Evolutionary conservation across 2,329 filamentous ascomycete genomes (phyloP), one percentile per base, ranked within the genome.

Genomic region (Chaetomiaceae sp.): DNA sequence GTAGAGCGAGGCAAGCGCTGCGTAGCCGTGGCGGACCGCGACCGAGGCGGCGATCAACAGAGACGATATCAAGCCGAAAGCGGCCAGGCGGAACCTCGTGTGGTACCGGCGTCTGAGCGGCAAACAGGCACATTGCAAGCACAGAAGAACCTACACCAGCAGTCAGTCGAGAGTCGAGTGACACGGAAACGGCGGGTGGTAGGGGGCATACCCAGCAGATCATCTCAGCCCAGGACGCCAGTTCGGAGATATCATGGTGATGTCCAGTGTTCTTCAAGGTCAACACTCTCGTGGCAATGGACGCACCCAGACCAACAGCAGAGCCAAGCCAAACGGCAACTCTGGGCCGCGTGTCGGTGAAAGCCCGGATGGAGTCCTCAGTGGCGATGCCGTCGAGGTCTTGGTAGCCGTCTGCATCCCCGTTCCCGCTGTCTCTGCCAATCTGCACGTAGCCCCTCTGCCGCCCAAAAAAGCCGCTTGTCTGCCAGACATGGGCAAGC

Each of bases 361-460:
- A 66, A 17, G 56, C 55, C 11, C 55, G 58, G 11, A 60, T 57
- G 14, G 63, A 65, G 33, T 61, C 55, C 37, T 61, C 58, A 12
- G 62, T 65, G 15, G 63, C 61, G 39, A 58, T 51, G 15, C 64
- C 63, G 42, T 66, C 63, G 7, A 38, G 18, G 39, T 62, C 63
- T 47, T 62, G 54, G 41, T 62, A 66, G 26, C 29, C 17, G 30
- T 37, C 42, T 30, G 22, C 30, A 17, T 49, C 47, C 38, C 30
- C 33, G 19, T 48, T 44, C 38, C 35, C 37, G 18, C 34, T 52
- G n/a, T n/a, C n/a, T n/a, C n/a, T n/a, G 8, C 22, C 22, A 5
- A 62, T 30, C 7, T 42, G 51, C 15, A 50, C 50, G 34, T 62
- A 58, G 1, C 50, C 54, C 11, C 47, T 24, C 9, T 14, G 8